A percentile compares a stretch with the other conserved stretches of the same genome.
Conservation (phyloP, 2,329 filamentous ascomycete genomes). For the Claviceps sp. region DNA sequence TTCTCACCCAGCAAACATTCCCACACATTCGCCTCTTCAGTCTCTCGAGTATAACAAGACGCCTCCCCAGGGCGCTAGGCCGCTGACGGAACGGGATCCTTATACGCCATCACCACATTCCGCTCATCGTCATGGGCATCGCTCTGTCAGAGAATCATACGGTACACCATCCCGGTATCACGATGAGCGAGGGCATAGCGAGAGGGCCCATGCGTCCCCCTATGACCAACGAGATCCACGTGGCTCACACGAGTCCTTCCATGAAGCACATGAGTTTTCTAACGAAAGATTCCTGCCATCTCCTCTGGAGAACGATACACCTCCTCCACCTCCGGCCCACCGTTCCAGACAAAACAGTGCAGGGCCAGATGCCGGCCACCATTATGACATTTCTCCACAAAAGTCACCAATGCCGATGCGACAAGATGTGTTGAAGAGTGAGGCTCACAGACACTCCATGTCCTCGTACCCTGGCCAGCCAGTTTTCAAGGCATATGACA, state of each 20-base stretch:
- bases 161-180: constrained; percentile 21
- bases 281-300: constrained; percentile 22
- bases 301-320: constrained; percentile 29
- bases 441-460: constrained; percentile 40
- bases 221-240: constrained; percentile 26
- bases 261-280: constrained; percentile 20
- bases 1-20: constrained; percentile 21
- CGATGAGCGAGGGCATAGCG: constrained; percentile 25
- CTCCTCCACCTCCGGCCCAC: constrained; percentile 45
- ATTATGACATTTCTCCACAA: constrained; percentile 26
- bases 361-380: constrained; percentile 26
- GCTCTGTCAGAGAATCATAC: constrained; percentile 21
- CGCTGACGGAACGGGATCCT: constrained; percentile 16
- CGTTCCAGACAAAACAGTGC: constrained; percentile 33
- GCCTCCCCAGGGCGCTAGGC: constrained; percentile 15
- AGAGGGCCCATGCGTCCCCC: constrained; percentile 16
- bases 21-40: constrained; percentile 40
- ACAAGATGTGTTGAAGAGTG: constrained; percentile 43
- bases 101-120: constrained; percentile 22
- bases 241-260: constrained; percentile 20
- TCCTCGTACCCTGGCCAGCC: constrained; percentile 40
- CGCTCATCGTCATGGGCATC: constrained; percentile 18
- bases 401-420: constrained; percentile 41
- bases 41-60: constrained; percentile 34
- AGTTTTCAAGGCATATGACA: constrained; percentile 37